These are phyloP conservation scores for Lepidium africanum DNA, from an alignment of 345 rosid genomes.

Conservation along the genomic window DNA sequence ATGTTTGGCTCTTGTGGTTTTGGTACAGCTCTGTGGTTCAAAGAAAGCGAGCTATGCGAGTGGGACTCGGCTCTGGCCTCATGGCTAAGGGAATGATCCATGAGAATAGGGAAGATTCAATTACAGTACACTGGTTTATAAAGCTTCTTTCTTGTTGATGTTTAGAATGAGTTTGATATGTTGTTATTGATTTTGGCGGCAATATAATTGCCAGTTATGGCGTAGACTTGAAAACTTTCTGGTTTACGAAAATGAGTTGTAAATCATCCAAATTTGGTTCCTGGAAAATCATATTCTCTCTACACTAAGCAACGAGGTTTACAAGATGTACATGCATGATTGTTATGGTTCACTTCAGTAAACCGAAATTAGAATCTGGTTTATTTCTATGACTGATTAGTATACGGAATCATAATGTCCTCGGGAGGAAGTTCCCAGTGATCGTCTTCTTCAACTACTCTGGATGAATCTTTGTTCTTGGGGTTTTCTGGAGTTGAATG, in stretches of 20 bases:
- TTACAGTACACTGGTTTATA: background rate
- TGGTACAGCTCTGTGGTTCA: slow-evolving; percentile 71
- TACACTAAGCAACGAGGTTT: background rate
- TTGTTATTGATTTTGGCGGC: slow-evolving; percentile 14
- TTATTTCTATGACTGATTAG: background rate
- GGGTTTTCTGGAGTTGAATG: background rate
- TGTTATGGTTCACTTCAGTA: background rate
- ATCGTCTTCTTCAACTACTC: slow-evolving; percentile 14
- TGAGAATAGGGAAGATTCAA: background rate
- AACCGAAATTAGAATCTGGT: background rate
- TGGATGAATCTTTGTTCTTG: background rate
- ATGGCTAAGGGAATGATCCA: slow-evolving; percentile 64
- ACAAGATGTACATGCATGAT: background rate
- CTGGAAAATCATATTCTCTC: background rate
- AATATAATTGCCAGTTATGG: background rate
- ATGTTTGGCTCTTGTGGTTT: background rate
- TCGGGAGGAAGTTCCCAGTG: slow-evolving; percentile 24
- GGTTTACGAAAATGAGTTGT: background rate
- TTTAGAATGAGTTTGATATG: slow-evolving; percentile 2
- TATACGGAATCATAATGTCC: slow-evolving; percentile 14
- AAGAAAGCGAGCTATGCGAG: slow-evolving; percentile 72
- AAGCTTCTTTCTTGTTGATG: background rate
- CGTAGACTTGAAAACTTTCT: background rate
- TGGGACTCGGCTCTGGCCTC: slow-evolving; percentile 77
- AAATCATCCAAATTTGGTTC: background rate